Percentiles rank a stretch among this genome's conserved stretches.
Conservation (phyloP, 148 eudicot species). For the Arctostaphylos glauca region DNA sequence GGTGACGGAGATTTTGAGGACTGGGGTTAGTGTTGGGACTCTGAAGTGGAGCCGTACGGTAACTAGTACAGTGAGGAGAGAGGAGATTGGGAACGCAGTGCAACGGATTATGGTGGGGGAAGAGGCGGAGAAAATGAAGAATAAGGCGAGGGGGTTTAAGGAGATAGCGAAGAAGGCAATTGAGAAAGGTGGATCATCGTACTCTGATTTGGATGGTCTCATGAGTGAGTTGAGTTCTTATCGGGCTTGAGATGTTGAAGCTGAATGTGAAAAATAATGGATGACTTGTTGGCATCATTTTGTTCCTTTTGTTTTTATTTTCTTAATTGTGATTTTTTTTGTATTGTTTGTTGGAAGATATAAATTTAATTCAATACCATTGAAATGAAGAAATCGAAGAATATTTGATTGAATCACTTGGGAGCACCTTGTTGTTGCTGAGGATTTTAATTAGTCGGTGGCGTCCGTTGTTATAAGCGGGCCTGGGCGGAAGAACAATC, state of each 20-base stretch:
- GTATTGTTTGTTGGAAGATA: no score
- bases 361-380: no score
- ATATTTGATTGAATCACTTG: no score
- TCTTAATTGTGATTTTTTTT: no score
- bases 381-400: no score
- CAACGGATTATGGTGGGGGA: conserved; percentile 26
- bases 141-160: conserved; percentile 23
- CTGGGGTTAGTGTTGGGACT: conserved; percentile 37
- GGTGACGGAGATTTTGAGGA: conserved; percentile 28
- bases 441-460: no score
- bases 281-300: no score
- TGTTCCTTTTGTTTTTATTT: no score
- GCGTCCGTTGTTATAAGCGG: no score
- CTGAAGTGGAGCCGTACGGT: conserved; percentile 14
- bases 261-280: background rate
- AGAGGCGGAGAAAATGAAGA: conserved; percentile 39
- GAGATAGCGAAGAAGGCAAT: conserved; percentile 44
- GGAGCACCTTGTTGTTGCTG: no score
- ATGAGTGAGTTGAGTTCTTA: conserved; percentile 19
- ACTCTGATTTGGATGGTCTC: conserved; percentile 18
- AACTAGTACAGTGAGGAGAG: conserved; percentile 3
- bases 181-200: conserved; percentile 43
- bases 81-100: conserved; percentile 25
- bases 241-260: background rate
- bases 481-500: no score